Evolutionary conservation across 768 basidiomycete genomes (phyloP).

Genomic region (Leccinum rimulosum): DNA sequence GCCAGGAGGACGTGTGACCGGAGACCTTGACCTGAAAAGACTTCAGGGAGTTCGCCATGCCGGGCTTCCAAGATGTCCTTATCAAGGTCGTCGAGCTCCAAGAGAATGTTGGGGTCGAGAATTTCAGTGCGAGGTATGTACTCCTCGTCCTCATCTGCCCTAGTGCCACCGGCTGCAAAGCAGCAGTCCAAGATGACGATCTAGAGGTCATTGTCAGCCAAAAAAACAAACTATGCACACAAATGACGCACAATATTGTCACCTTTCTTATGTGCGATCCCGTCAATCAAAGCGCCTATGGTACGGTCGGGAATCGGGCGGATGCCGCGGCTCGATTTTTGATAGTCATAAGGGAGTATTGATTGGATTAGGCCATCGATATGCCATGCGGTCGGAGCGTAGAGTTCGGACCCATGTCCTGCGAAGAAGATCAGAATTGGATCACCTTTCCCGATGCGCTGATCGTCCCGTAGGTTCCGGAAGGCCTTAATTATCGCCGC

Average conservation of each 20-base stretch:
- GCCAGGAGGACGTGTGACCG: slow-evolving; percentile 42
- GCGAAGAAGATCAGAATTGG: slow-evolving; percentile 44
- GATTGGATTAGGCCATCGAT: slow-evolving; percentile 24
- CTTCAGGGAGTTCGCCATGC: slow-evolving; percentile 9
- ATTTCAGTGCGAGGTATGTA: slow-evolving; percentile 6
- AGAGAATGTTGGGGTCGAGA: slow-evolving; percentile 1
- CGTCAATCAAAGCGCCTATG: slow-evolving; percentile 36
- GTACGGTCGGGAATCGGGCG: slow-evolving; percentile 45
- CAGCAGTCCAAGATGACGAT: slow-evolving; percentile 48
- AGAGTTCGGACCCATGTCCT: slow-evolving; percentile 40
- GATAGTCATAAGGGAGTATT: slow-evolving; percentile 35
- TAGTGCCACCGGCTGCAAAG: slow-evolving; percentile 38
- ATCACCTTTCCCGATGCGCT: slow-evolving; percentile 25
- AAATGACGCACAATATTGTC: slow-evolving; percentile 40
- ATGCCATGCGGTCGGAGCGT: slow-evolving; percentile 28
- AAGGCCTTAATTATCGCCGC: slow-evolving; percentile 31
- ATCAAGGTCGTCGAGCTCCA: slow-evolving; percentile 22
- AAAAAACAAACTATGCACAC: not conserved
- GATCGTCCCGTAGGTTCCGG: slow-evolving; percentile 23
- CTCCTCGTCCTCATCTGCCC: slow-evolving; percentile 7
- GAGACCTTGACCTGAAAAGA: slow-evolving; percentile 28
- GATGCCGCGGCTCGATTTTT: slow-evolving; percentile 10
- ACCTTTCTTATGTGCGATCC: slow-evolving; percentile 37
- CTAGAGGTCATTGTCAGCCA: slow-evolving; percentile 21
- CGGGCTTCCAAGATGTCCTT: slow-evolving; percentile 20